A percentile compares a stretch with the other conserved stretches of the same genome.
These are phyloP conservation scores for Tetrapisispora phaffii DNA, from an alignment of 805 yeast species.

Conservation along the genomic window DNA sequence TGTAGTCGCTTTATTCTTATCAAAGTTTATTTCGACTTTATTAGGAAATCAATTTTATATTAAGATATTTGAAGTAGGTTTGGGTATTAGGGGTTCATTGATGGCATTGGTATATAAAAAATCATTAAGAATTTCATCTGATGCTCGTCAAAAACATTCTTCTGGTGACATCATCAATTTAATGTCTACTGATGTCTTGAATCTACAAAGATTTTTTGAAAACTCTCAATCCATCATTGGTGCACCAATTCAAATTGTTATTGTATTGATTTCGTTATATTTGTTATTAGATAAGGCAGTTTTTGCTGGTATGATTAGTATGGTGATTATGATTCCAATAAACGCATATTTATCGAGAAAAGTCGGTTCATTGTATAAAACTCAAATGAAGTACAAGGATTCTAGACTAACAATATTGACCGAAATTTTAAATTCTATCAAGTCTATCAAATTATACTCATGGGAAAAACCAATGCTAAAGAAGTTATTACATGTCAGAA, in stretches of 20 bases:
- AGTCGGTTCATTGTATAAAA: conserved; percentile 38
- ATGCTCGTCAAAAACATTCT: conserved; percentile 47
- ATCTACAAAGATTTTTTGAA: conserved; percentile 51
- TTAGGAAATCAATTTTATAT: conserved; percentile 61
- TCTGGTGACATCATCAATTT: conserved; percentile 76
- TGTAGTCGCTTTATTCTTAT: conserved; percentile 52
- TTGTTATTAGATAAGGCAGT: conserved; percentile 49
- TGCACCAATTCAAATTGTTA: conserved; percentile 46
- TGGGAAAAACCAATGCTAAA: conserved; percentile 60
- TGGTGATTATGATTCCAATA: conserved; percentile 49
- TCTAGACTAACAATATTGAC: conserved; percentile 47
- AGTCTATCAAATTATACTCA: conserved; percentile 56
- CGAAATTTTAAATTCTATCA: conserved; percentile 51
- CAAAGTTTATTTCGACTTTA: conserved; percentile 51
- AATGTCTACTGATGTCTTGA: conserved; percentile 64
- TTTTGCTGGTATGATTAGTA: conserved; percentile 44
- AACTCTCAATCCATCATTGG: conserved; percentile 46
- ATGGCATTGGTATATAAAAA: conserved; percentile 63
- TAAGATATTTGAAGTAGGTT: conserved; percentile 48
- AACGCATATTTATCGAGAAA: conserved; percentile 40
- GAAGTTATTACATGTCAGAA: conserved; percentile 44
- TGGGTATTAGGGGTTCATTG: conserved; percentile 56
- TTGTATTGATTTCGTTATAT: conserved; percentile 47
- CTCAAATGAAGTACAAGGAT: conserved; percentile 56
- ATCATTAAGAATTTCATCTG: conserved; percentile 56